A percentile compares a stretch with the other conserved stretches of the same genome.
Evolutionary conservation across 2,329 filamentous ascomycete genomes (phyloP).

Genomic region (Claviceps cyperi): DNA sequence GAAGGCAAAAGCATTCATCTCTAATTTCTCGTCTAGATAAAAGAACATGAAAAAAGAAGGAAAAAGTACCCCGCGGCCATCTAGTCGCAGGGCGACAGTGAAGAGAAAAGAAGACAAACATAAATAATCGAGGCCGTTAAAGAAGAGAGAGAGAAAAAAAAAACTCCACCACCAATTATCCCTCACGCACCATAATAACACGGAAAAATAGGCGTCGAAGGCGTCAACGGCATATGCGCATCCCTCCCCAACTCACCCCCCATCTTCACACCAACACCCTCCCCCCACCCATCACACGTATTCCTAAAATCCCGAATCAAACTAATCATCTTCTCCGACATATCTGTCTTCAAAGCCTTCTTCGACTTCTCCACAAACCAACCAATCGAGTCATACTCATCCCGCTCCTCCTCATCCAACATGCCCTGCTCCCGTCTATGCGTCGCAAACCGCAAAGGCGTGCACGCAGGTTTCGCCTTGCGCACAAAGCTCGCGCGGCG

Average conservation of each 20-base stretch:
- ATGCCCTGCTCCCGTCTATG: slow-evolving; percentile 17
- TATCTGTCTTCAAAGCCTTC: not conserved
- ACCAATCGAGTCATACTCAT: slow-evolving; percentile 18
- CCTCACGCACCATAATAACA: slow-evolving; percentile 2
- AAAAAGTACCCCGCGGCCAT: too few relatives aligned
- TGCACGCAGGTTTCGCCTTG: slow-evolving; percentile 21
- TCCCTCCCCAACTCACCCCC: not conserved
- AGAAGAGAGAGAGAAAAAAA: not conserved
- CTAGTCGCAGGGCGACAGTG: too few relatives aligned
- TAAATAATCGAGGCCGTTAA: too few relatives aligned
- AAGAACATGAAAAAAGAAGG: too few relatives aligned
- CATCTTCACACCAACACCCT: not conserved
- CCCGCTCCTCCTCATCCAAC: slow-evolving; percentile 22
- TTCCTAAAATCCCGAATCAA: slow-evolving; percentile 4
- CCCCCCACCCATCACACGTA: not conserved
- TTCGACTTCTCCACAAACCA: slow-evolving; percentile 7
- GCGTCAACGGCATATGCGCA: not conserved
- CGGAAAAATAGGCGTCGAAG: slow-evolving; percentile 2
- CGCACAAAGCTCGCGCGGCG: slow-evolving; percentile 25
- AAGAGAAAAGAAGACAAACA: too few relatives aligned
- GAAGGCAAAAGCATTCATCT: too few relatives aligned
- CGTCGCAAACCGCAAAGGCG: slow-evolving; percentile 24
- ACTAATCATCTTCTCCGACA: slow-evolving; percentile 3
- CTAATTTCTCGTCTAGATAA: too few relatives aligned
- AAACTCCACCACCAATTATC: too few relatives aligned